Conservation (phyloP, 2,329 filamentous ascomycete species). For the Aureobasidium mangrovei region DNA sequence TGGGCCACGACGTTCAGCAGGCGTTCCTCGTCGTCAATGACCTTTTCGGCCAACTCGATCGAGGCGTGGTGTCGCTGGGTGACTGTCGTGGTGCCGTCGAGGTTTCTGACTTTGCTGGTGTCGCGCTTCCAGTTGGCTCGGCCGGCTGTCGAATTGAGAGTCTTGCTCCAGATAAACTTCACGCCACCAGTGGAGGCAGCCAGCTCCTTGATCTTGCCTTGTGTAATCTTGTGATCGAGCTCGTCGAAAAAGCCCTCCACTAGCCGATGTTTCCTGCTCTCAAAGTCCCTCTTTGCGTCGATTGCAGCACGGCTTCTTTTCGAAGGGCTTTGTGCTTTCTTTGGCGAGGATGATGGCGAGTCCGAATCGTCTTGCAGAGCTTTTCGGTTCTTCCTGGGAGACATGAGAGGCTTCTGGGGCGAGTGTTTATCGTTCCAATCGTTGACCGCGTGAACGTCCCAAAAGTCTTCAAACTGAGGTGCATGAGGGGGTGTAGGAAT, state of each 20-base stretch:
- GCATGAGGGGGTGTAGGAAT: conserved; percentile 49
- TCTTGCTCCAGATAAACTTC: conserved; percentile 64
- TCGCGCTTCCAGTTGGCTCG: conserved; percentile 43
- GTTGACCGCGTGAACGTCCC: conserved; percentile 50
- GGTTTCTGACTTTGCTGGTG: conserved; percentile 27
- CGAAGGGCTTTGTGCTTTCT: conserved; percentile 31
- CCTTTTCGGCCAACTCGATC: conserved; percentile 83
- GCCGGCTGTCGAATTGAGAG: conserved; percentile 71
- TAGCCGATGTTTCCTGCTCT: conserved; percentile 51
- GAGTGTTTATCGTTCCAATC: conserved; percentile 58
- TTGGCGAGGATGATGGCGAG: conserved; percentile 27
- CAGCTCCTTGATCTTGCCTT: conserved; percentile 50
- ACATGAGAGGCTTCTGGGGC: conserved; percentile 40
- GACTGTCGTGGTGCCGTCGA: not conserved
- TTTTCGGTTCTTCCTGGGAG: conserved; percentile 26
- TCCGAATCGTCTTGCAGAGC: conserved; percentile 18
- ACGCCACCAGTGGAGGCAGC: conserved; percentile 60
- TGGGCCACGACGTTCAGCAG: conserved; percentile 89
- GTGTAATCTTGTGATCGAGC: conserved; percentile 58
- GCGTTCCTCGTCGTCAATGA: conserved; percentile 68
- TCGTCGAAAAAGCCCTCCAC: conserved; percentile 57
- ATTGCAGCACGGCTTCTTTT: conserved; percentile 24
- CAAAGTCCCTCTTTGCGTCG: conserved; percentile 52
- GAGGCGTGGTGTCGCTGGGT: conserved; percentile 48
- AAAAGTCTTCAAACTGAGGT: conserved; percentile 50